Base-by-base conservation (phyloP, 139 green algal species). In the Coccomyxa sp. region DNA sequence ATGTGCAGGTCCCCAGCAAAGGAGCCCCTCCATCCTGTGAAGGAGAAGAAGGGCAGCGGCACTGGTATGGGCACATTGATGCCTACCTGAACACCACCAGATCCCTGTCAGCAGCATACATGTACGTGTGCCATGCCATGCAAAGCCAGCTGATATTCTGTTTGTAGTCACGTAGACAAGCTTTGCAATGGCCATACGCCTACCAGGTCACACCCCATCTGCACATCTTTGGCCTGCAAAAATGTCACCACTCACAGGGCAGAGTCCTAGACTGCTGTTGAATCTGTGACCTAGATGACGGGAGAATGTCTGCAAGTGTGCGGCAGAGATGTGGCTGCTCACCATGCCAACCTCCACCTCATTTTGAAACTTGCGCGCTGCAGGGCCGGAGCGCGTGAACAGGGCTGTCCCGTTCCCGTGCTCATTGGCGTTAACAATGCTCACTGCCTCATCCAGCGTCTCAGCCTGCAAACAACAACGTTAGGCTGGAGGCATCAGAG, bases 11-110 rank as follows among this genome's bases (percentile, higher is more conserved):
- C 94, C 34, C 94, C 93, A n/a, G 79, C 50, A 69, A 98, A 98
- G 9, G 92, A 97, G 39, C 88, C 96, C 6, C 94, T 83, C 89
- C 91, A 99, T 41, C 86, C 85, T 16, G 92, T 99, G 90, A 99
- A 99, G 78, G 87, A 95, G 88, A 98, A 98, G 84, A 97, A 97
- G 55, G 96, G 95, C 34, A 98, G 87, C 0, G 96, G 96, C 69
- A 98, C 95, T 2, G 96, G 95, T 79, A 99, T 98, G 71, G 94
- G 93, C 36, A 99, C 89, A 85, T 99, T 99, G 85, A 98, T 94
- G 78, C 88, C 88, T 22, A 93, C 90, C 50, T 94, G 85, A 22
- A 90, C 72, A 64, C 22, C 50, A 64, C 50, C 50, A 64, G 5
- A 22, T 22, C 3, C 50, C 50, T 64, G 22, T 64, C 50, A 64